These are phyloP conservation scores for Ceratocystis diversiconidia DNA, from an alignment of 2,329 filamentous ascomycete species.

Conservation along the genomic window DNA sequence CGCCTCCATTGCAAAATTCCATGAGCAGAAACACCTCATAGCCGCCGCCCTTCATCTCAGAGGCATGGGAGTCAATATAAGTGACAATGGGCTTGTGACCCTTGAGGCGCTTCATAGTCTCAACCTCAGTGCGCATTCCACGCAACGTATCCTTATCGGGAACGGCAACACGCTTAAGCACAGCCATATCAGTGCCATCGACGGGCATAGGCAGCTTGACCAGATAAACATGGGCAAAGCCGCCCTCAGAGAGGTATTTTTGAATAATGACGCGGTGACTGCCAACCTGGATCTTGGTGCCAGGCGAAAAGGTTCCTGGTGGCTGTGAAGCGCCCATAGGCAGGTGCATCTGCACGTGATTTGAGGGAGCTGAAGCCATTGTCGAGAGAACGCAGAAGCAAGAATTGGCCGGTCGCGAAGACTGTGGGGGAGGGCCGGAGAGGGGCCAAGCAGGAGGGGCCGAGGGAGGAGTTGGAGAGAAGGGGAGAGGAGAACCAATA, in stretches of 20 bases:
- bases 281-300: constrained; percentile 94
- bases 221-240: constrained; percentile 96
- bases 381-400: constrained; percentile 1
- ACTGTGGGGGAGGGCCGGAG: not conserved
- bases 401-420: not conserved
- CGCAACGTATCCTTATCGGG: constrained; percentile 89
- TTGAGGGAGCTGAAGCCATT: constrained; percentile 14
- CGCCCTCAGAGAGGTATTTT: constrained; percentile 94
- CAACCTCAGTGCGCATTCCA: constrained; percentile 95
- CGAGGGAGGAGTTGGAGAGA: not conserved
- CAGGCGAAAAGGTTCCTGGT: constrained; percentile 79
- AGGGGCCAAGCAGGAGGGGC: not conserved
- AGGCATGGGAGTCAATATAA: constrained; percentile 96
- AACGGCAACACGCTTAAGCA: constrained; percentile 89
- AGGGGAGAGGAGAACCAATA: not conserved
- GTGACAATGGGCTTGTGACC: constrained; percentile 92
- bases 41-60: constrained; percentile 77
- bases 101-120: constrained; percentile 99
- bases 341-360: constrained; percentile 20
- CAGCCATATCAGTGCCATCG: constrained; percentile 65
- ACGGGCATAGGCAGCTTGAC: constrained; percentile 69
- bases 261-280: constrained; percentile 86
- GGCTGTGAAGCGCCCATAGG: constrained; percentile 35
- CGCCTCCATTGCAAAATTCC: constrained; percentile 92
- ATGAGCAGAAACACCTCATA: constrained; percentile 98